Percentiles rank a stretch among this genome's conserved stretches.
Conservation (phyloP, 2,329 filamentous ascomycete species). For the Aureobasidium sp. region DNA sequence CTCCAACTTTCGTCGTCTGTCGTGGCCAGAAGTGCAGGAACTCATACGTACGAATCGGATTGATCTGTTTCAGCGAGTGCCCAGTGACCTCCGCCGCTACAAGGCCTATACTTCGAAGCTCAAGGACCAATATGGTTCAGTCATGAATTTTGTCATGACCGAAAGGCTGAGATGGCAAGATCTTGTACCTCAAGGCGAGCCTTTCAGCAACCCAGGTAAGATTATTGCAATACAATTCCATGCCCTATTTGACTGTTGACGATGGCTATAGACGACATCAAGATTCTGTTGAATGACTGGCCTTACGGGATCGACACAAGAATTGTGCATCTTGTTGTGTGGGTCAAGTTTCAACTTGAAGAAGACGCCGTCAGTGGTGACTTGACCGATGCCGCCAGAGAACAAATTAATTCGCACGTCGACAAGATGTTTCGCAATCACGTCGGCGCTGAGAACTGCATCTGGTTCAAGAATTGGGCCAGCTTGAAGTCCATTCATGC, state of each 20-base stretch:
- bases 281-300: conserved; percentile 85
- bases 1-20: conserved; percentile 51
- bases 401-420: conserved; percentile 65
- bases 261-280: conserved; percentile 50
- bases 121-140: conserved; percentile 61
- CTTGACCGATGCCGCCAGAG: conserved; percentile 56
- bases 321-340: conserved; percentile 81
- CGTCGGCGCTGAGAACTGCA: conserved; percentile 46
- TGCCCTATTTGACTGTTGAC: neutral
- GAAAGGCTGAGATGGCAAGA: conserved; percentile 63
- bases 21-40: conserved; percentile 62
- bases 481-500: conserved; percentile 76
- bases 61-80: conserved; percentile 67
- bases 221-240: conserved; percentile 19
- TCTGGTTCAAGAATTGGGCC: conserved; percentile 94
- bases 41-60: conserved; percentile 62
- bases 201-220: conserved; percentile 39
- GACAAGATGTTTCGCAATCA: conserved; percentile 54
- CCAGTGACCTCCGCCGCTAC: conserved; percentile 73
- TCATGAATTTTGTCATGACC: conserved; percentile 68
- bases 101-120: conserved; percentile 60
- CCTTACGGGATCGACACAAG: conserved; percentile 75
- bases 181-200: conserved; percentile 33
- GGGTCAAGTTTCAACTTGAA: conserved; percentile 79
- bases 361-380: conserved; percentile 61